A percentile compares a stretch with the other conserved stretches of the same genome.
These are phyloP conservation scores for Lactarius hatsudake DNA, from an alignment of 768 basidiomycete genomes.

Conservation along the genomic window DNA sequence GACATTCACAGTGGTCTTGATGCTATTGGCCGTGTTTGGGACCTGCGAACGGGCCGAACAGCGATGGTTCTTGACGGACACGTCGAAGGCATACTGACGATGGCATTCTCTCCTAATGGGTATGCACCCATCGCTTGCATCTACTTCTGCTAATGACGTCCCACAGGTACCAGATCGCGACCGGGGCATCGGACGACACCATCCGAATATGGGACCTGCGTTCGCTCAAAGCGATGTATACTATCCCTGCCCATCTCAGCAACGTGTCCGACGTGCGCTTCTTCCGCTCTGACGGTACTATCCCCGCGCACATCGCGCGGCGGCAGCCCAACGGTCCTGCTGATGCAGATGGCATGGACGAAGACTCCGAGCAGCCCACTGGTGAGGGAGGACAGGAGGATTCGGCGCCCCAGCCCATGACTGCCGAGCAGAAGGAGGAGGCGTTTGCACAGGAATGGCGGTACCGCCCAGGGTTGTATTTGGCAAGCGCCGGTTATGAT, in stretches of 20 bases:
- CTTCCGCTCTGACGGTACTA: slow-evolving; percentile 63
- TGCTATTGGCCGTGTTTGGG: slow-evolving; percentile 97
- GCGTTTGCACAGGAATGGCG: slow-evolving; percentile 63
- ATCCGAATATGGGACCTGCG: slow-evolving; percentile 99
- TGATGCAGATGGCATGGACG: slow-evolving; percentile 48
- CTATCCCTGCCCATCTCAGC: slow-evolving; percentile 93
- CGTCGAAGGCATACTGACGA: slow-evolving; percentile 85
- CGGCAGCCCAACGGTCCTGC: slow-evolving; percentile 34
- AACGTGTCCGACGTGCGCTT: slow-evolving; percentile 96
- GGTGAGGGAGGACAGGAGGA: slow-evolving; percentile 23
- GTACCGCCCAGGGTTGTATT: slow-evolving; percentile 86
- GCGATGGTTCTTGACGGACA: slow-evolving; percentile 99
- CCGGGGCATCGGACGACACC: slow-evolving; percentile 95
- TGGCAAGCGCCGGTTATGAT: slow-evolving; percentile 93
- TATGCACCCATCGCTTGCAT: slow-evolving; percentile 39
- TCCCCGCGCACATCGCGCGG: slow-evolving; percentile 40
- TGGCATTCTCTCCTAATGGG: slow-evolving; percentile 96
- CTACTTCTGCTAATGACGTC: slow-evolving; percentile 13
- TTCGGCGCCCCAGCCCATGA: slow-evolving; percentile 12
- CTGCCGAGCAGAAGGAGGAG: slow-evolving; percentile 28
- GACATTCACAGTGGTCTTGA: slow-evolving; percentile 73
- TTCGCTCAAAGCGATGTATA: slow-evolving; percentile 87
- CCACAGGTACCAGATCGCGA: slow-evolving; percentile 90
- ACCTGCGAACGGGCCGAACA: slow-evolving; percentile 89
- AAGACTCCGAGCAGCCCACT: slow-evolving; percentile 35